These are phyloP conservation scores for Wickerhamomyces queroliae DNA, from an alignment of 805 yeast species.

Conservation along the genomic window DNA sequence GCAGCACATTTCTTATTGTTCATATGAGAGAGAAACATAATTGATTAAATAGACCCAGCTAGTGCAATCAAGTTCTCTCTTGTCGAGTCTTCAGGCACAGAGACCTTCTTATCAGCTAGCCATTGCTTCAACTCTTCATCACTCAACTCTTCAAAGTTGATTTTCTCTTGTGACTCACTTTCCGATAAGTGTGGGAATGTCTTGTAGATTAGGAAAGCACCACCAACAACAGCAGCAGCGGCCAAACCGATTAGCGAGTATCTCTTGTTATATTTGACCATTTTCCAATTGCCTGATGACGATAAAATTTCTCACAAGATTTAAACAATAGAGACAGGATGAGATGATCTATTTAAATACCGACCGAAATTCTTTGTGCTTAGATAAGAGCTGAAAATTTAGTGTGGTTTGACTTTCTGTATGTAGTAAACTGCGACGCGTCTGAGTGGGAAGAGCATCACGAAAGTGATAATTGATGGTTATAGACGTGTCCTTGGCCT, in stretches of 20 bases:
- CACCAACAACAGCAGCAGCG: conserved; percentile 10
- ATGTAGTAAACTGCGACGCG: no score
- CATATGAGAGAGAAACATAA: no score
- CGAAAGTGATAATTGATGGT: not conserved
- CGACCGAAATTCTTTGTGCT: no score
- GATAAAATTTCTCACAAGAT: no score
- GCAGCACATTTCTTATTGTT: no score
- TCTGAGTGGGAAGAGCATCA: not conserved
- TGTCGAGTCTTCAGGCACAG: conserved; percentile 9
- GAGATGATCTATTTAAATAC: no score
- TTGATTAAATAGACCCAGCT: conserved; percentile 4
- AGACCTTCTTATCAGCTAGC: conserved; percentile 3
- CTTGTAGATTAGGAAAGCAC: conserved; percentile 12
- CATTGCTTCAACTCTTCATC: conserved; percentile 9
- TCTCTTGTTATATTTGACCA: conserved; percentile 12
- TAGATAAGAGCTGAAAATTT: no score
- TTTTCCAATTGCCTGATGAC: no score
- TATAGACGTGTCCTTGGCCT: not conserved
- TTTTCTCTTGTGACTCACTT: not conserved
- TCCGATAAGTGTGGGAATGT: conserved; percentile 12
- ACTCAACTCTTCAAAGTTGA: not conserved
- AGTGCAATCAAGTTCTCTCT: conserved; percentile 6
- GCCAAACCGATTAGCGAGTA: conserved; percentile 6
- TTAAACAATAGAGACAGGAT: no score
- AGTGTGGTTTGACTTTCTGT: not conserved